Evolutionary conservation across 352 stramenopile species (phyloP).

Genomic region (Globisporangium cylindrosporum): DNA sequence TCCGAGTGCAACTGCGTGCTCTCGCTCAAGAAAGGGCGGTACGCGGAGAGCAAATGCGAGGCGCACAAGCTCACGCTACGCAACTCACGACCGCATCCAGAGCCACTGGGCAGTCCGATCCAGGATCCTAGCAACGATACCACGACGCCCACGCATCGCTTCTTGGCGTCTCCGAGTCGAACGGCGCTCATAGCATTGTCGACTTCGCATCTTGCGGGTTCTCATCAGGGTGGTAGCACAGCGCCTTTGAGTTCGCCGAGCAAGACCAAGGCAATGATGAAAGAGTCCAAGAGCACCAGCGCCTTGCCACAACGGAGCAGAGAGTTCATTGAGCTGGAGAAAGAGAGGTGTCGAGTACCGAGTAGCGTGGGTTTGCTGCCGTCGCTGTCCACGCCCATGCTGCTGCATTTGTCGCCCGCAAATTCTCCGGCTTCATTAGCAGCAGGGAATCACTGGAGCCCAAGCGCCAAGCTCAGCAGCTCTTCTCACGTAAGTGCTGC

Average conservation of each 20-base stretch:
- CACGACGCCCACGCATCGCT: constrained; percentile 11
- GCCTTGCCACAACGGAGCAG: background rate
- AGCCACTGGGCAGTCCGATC: constrained; percentile 27
- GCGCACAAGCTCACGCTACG: constrained; percentile 64
- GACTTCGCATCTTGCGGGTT: background rate
- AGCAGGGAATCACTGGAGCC: background rate
- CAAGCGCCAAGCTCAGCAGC: background rate
- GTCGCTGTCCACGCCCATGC: constrained; percentile 6
- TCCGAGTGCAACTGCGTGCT: constrained; percentile 45
- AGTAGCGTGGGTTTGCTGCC: background rate
- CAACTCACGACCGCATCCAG: constrained; percentile 43
- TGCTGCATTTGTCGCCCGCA: constrained; percentile 9
- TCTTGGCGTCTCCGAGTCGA: constrained; percentile 2
- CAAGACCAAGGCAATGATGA: constrained; percentile 8
- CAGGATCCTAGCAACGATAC: background rate
- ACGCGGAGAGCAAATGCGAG: constrained; percentile 41
- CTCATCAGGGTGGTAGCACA: background rate
- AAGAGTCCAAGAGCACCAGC: constrained; percentile 13
- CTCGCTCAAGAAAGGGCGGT: constrained; percentile 44
- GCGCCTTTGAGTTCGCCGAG: too few species aligned
- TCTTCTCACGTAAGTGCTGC: background rate
- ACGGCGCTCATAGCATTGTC: constrained; percentile 10
- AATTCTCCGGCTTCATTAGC: background rate
- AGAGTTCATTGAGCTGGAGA: background rate
- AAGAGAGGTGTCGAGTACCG: background rate